Conservation (phyloP, 2,329 filamentous ascomycete genomes). For the Thielaviopsis euricoi region DNA sequence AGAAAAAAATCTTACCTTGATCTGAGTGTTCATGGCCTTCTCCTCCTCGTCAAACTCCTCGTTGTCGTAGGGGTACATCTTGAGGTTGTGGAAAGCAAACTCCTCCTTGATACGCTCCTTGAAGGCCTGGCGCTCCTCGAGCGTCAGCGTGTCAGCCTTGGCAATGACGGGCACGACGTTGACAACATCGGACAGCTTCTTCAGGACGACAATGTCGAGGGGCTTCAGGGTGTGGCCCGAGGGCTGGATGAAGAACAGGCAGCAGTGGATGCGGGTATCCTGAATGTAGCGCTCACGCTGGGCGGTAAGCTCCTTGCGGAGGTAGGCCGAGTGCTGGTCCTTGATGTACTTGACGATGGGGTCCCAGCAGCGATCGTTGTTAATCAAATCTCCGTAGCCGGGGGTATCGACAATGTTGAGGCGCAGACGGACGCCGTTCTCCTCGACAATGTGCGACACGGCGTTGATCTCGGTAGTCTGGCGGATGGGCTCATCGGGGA, state of each 20-base stretch:
- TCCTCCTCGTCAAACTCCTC: constrained; percentile 98
- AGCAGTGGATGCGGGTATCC: constrained; percentile 98
- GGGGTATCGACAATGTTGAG: constrained; percentile 99
- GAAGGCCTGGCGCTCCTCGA: constrained; percentile 90
- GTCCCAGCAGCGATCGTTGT: constrained; percentile 99
- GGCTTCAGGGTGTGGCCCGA: constrained; percentile 97
- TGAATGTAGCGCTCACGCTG: constrained; percentile 98
- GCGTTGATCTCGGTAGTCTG: constrained; percentile 96
- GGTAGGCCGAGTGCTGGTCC: constrained; percentile 97
- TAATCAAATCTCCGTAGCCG: constrained; percentile 95
- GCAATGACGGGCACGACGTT: constrained; percentile 98
- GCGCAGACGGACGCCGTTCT: constrained; percentile 93
- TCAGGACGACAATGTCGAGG: constrained; percentile 97
- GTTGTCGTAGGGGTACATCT: constrained; percentile 99
- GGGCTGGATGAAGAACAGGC: constrained; percentile 98
- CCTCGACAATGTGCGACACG: constrained; percentile 96
- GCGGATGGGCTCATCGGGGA: constrained; percentile 83
- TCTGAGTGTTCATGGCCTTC: constrained; percentile 79
- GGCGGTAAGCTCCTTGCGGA: constrained; percentile 97
- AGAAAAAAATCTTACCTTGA: constrained; percentile 55
- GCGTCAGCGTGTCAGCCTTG: constrained; percentile 89
- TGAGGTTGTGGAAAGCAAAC: constrained; percentile 97
- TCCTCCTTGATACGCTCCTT: constrained; percentile 99
- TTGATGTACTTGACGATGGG: constrained; percentile 99
- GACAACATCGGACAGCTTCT: constrained; percentile 98